Percentiles rank a stretch among this genome's conserved stretches.
phyloP scores from a whole-genome alignment of 1,284 basidiomycete species.

The Fomitopsis schrenkii region DNA sequence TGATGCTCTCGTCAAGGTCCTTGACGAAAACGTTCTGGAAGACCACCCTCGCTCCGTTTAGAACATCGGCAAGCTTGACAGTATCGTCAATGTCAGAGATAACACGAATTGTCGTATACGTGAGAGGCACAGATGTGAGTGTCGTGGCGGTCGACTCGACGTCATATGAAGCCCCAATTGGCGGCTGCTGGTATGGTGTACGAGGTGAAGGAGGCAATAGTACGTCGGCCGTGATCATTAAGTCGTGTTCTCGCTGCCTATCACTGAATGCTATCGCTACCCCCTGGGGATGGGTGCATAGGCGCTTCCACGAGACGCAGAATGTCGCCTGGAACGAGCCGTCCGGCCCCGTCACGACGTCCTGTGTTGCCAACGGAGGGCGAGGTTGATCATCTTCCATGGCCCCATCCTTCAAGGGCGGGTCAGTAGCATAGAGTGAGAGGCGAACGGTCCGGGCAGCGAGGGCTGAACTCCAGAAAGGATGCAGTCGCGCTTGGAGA shows the following conservation, averaged over 20 bases:
- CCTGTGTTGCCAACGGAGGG: slow-evolving; percentile 44
- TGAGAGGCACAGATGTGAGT: slow-evolving; percentile 43
- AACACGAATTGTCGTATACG: slow-evolving; percentile 61
- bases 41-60: slow-evolving; percentile 67
- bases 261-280: slow-evolving; percentile 58
- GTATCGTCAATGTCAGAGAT: slow-evolving; percentile 97
- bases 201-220: slow-evolving; percentile 30
- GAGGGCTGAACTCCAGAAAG: slow-evolving; percentile 75
- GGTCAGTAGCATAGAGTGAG: slow-evolving; percentile 44
- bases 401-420: slow-evolving; percentile 15
- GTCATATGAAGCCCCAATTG: slow-evolving; percentile 13
- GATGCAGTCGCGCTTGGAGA: slow-evolving; percentile 67
- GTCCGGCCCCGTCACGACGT: slow-evolving; percentile 56
- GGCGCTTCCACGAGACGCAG: slow-evolving; percentile 60
- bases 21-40: slow-evolving; percentile 80
- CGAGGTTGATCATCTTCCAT: slow-evolving; percentile 23
- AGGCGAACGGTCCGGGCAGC: slow-evolving; percentile 56
- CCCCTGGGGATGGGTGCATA: slow-evolving; percentile 58
- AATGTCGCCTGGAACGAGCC: slow-evolving; percentile 70
- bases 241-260: slow-evolving; percentile 44
- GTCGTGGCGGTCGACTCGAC: slow-evolving; percentile 24
- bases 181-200: slow-evolving; percentile 16
- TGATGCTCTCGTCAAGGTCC: slow-evolving; percentile 70
- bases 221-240: slow-evolving; percentile 54
- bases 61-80: slow-evolving; percentile 76